Conservation (phyloP, 805 yeast genomes). For the Blastobotrys terrestris region DNA sequence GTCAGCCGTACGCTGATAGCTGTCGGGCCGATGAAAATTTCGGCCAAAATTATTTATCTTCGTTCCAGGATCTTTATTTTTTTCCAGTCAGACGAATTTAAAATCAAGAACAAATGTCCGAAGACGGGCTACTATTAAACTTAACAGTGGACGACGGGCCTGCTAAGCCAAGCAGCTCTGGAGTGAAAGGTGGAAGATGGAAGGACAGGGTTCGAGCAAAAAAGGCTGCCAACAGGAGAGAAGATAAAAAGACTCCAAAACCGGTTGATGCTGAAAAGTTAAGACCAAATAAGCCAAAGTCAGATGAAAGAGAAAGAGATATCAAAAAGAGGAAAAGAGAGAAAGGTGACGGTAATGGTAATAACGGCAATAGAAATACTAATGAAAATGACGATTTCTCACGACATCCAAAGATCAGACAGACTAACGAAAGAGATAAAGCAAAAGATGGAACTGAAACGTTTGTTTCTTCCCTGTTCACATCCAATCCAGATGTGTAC, state of each 20-base stretch:
- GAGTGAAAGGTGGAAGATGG: conserved; percentile 67
- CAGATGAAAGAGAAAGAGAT: background rate
- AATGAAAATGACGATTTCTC: background rate
- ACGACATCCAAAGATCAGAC: conserved; percentile 3
- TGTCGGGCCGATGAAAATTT: background rate
- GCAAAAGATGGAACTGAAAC: conserved; percentile 40
- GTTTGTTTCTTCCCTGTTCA: conserved; percentile 80
- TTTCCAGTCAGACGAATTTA: background rate
- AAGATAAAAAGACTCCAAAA: background rate
- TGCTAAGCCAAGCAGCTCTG: conserved; percentile 3
- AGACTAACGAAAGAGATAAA: background rate
- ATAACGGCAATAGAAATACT: background rate
- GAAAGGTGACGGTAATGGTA: too few species aligned
- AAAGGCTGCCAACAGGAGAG: conserved; percentile 22
- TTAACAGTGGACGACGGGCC: conserved; percentile 38
- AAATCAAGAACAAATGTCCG: conserved; percentile 19
- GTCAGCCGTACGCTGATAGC: background rate
- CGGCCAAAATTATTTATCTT: background rate
- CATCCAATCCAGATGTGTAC: conserved; percentile 51
- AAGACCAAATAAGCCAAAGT: background rate
- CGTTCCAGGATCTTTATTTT: background rate
- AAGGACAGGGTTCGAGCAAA: conserved; percentile 66
- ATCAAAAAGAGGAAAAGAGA: background rate
- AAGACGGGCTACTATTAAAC: conserved; percentile 70
- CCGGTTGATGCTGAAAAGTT: background rate